Evolutionary conservation across 176 grass and related monocot genomes (phyloP).

Genomic region (Carex littledalei): DNA sequence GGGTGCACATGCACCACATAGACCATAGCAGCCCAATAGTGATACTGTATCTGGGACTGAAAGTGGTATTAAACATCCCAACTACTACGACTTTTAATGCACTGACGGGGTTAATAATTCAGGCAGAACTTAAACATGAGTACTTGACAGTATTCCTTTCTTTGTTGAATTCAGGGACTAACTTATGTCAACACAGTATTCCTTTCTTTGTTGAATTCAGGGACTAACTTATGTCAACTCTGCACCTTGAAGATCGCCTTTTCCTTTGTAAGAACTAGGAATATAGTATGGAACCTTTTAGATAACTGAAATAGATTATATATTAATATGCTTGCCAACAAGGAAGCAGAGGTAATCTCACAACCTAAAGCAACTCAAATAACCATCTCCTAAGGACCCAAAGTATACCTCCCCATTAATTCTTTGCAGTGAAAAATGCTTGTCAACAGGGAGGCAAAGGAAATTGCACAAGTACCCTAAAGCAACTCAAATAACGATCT

Average conservation of each 20-base stretch:
- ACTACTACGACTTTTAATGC: not conserved
- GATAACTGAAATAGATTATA: not conserved
- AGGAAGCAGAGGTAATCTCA: not conserved
- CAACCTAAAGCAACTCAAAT: not conserved
- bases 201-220: not conserved
- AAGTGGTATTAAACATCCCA: not conserved
- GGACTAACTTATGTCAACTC: not conserved
- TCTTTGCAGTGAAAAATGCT: not conserved
- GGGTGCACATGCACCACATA: not conserved
- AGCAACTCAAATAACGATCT: not conserved
- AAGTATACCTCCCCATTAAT: not conserved
- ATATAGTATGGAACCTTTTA: not conserved
- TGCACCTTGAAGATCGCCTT: too few species aligned
- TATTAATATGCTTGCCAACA: not conserved
- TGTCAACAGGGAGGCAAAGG: not conserved
- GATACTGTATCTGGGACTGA: not conserved
- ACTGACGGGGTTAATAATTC: not conserved
- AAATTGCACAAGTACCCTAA: not conserved
- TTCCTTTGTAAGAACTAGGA: not conserved
- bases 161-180: not conserved
- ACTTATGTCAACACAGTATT: not conserved
- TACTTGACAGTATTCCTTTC: not conserved
- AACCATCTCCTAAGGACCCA: not conserved
- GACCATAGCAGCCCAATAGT: not conserved
- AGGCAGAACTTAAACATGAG: not conserved